These are phyloP conservation scores for Lasiodiplodia gonubiensis DNA, from an alignment of 2,329 filamentous ascomycete species.

Conservation along the genomic window DNA sequence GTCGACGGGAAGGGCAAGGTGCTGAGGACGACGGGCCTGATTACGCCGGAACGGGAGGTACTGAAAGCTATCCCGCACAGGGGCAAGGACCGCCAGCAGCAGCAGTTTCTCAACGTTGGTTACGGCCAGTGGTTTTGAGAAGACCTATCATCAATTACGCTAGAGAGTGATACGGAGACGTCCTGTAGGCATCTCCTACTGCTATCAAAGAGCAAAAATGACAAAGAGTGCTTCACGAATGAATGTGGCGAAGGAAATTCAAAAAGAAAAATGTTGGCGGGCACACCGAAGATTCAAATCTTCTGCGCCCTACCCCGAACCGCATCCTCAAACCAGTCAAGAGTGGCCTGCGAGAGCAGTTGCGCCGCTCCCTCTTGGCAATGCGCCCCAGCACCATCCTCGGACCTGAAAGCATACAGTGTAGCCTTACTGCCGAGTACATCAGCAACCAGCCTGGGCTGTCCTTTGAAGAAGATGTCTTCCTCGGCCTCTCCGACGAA, in stretches of 20 bases:
- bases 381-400: not conserved
- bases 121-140: not conserved
- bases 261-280: too few relatives aligned
- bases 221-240: too few relatives aligned
- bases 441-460: not conserved
- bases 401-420: not conserved
- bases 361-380: not conserved
- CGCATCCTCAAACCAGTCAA: not conserved
- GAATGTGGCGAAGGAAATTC: too few relatives aligned
- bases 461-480: not conserved
- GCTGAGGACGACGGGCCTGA: not conserved
- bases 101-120: not conserved
- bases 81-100: not conserved
- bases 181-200: too few relatives aligned
- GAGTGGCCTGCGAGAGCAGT: not conserved
- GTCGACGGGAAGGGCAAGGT: constrained; percentile 1
- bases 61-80: not conserved
- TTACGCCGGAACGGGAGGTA: not conserved
- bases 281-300: too few relatives aligned
- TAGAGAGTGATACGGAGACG: not conserved
- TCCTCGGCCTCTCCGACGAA: not conserved
- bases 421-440: not conserved
- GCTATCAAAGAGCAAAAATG: not conserved
- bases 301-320: too few relatives aligned
- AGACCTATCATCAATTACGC: not conserved